Evolutionary conservation across 192 early-diverging fungal species (phyloP).

Genomic region (Coemansia sp.): DNA sequence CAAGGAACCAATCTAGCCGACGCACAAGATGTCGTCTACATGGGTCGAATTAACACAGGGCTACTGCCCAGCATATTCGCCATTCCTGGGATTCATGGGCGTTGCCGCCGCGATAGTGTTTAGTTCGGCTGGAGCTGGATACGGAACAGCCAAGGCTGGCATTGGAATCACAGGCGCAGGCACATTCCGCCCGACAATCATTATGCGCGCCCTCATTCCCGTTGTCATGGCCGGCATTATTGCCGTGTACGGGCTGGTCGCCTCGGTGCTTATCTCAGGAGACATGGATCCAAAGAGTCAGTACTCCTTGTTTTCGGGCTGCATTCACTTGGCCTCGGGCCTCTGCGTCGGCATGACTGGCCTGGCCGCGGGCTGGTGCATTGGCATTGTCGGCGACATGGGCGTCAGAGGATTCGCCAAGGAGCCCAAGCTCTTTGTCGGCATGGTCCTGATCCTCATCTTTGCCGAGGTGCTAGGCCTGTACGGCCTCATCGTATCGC

Average conservation of each 20-base stretch:
- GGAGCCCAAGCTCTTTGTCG: constrained; percentile 89
- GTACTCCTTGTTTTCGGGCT: constrained; percentile 65
- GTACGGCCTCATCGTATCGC: constrained; percentile 95
- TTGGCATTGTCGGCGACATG: constrained; percentile 97
- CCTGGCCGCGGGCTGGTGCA: constrained; percentile 94
- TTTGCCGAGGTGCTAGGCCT: constrained; percentile 99
- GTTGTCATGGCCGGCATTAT: constrained; percentile 99
- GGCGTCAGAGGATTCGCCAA: constrained; percentile 91
- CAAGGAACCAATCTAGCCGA: neutral
- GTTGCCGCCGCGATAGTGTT: constrained; percentile 66
- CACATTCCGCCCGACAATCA: constrained; percentile 90
- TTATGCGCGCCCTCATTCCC: constrained; percentile 90
- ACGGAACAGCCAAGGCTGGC: constrained; percentile 97
- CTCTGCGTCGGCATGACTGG: constrained; percentile 90
- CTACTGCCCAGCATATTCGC: constrained; percentile 57
- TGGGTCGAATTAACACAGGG: constrained; percentile 44
- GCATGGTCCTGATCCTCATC: constrained; percentile 97
- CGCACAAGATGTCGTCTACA: neutral
- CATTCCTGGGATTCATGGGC: constrained; percentile 64
- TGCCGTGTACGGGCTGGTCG: constrained; percentile 97
- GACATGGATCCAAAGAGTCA: constrained; percentile 49
- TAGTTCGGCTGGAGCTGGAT: constrained; percentile 92
- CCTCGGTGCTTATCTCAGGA: constrained; percentile 88
- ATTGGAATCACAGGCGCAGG: constrained; percentile 96
- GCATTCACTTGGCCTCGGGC: constrained; percentile 93